Conservation (phyloP, 257 asterid species). For the Marsdenia floribunda region DNA sequence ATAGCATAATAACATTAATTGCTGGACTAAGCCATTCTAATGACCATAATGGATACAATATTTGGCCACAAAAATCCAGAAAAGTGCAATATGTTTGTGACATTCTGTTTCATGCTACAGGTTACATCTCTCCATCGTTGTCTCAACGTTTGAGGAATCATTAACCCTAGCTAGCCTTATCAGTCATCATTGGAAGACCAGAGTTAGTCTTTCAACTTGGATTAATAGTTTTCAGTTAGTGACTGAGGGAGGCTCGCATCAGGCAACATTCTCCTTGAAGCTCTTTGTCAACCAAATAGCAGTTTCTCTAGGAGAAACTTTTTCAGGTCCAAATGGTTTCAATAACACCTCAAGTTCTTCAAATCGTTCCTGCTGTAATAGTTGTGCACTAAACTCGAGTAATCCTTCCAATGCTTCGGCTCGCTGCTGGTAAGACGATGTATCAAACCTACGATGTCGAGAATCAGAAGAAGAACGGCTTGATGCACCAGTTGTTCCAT, state of each 20-base stretch:
- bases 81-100: background rate
- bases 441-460: conserved; percentile 64
- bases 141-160: background rate
- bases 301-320: conserved; percentile 90
- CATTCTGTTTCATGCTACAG: conserved; percentile 18
- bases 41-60: background rate
- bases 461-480: conserved; percentile 68
- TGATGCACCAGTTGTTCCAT: conserved; percentile 46
- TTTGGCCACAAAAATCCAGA: background rate
- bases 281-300: conserved; percentile 98
- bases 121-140: background rate
- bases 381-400: conserved; percentile 88
- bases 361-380: conserved; percentile 76
- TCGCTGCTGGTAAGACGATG: conserved; percentile 81
- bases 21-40: background rate
- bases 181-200: background rate
- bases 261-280: conserved; percentile 61
- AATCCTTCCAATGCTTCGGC: conserved; percentile 96
- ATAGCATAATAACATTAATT: background rate
- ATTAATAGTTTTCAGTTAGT: background rate
- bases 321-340: conserved; percentile 89
- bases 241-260: conserved; percentile 6
- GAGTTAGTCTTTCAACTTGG: background rate
- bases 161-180: background rate
- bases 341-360: conserved; percentile 79